Conservation (phyloP, 768 basidiomycete genomes). For the Lactarius psammicola region DNA sequence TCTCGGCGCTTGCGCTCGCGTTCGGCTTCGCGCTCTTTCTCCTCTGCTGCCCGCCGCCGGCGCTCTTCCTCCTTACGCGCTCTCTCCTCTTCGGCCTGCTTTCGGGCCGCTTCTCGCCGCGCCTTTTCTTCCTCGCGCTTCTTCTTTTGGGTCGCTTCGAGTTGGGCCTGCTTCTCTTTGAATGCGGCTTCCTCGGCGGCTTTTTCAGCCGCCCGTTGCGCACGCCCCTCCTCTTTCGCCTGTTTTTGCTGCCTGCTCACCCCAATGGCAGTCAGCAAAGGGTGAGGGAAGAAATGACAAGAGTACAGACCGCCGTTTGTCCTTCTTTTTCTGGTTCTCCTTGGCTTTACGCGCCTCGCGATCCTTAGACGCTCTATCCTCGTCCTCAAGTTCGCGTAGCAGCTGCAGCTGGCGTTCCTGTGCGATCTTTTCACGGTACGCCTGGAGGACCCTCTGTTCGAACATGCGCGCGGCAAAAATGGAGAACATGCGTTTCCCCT, state of each 20-base stretch:
- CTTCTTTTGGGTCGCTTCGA: constrained; percentile 78
- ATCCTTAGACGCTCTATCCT: constrained; percentile 83
- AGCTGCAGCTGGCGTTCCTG: constrained; percentile 93
- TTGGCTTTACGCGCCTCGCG: constrained; percentile 90
- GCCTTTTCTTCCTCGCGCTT: constrained; percentile 85
- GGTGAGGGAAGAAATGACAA: constrained; percentile 15
- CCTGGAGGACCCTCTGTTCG: constrained; percentile 95
- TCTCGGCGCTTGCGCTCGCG: constrained; percentile 72
- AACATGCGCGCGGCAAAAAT: constrained; percentile 99
- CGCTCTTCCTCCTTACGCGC: constrained; percentile 81
- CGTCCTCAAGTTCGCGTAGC: constrained; percentile 92
- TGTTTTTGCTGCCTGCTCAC: constrained; percentile 77
- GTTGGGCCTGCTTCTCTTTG: constrained; percentile 71
- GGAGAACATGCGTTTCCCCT: constrained; percentile 99
- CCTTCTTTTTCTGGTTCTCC: constrained; percentile 98
- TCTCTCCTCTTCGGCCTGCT: constrained; percentile 80
- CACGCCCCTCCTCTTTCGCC: constrained; percentile 90
- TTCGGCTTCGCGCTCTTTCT: constrained; percentile 77
- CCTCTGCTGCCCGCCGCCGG: constrained; percentile 71
- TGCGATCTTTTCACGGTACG: constrained; percentile 95
- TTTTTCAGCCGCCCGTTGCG: constrained; percentile 77
- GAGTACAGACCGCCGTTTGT: constrained; percentile 80
- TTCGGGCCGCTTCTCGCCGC: constrained; percentile 71
- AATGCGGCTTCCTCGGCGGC: constrained; percentile 80
- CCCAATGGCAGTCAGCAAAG: constrained; percentile 12